phyloP scores from a whole-genome alignment of 1,284 basidiomycete genomes.

The Cutaneotrichosporon sp. region DNA sequence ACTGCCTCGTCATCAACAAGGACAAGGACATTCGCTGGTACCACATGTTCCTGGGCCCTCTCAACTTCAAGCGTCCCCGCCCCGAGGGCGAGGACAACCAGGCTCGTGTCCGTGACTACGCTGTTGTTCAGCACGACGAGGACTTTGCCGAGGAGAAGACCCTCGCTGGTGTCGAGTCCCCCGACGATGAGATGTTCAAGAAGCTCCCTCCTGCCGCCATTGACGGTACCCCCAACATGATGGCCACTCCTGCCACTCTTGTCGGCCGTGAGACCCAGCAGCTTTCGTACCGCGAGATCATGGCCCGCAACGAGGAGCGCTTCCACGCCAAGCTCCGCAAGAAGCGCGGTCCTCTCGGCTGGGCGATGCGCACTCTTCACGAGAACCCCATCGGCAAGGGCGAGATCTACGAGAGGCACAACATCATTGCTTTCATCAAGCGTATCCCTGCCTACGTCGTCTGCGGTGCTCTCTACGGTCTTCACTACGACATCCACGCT shows the following conservation, averaged over 20 bases:
- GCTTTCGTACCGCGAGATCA: conserved; percentile 31
- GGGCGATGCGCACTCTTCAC: conserved; percentile 45
- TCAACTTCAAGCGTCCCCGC: conserved; percentile 50
- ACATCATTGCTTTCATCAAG: conserved; percentile 34
- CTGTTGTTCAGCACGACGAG: conserved; percentile 45
- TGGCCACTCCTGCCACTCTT: conserved; percentile 3
- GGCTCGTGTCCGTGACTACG: conserved; percentile 21
- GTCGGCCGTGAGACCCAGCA: conserved; percentile 12
- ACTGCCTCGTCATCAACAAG: conserved; percentile 53
- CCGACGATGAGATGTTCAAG: conserved; percentile 18
- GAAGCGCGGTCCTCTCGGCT: conserved; percentile 37
- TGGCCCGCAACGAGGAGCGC: conserved; percentile 28
- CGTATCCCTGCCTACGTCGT: conserved; percentile 38
- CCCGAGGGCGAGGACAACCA: conserved; percentile 28
- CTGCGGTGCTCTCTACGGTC: conserved; percentile 36
- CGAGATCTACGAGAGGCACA: conserved; percentile 40
- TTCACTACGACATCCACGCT: conserved; percentile 50
- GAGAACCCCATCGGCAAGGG: conserved; percentile 38
- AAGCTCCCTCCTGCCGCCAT: conserved; percentile 33
- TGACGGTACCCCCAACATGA: conserved; percentile 8
- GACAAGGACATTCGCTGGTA: conserved; percentile 53
- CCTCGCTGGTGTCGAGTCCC: neutral
- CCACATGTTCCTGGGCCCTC: conserved; percentile 54
- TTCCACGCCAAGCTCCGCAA: conserved; percentile 41
- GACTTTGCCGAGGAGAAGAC: conserved; percentile 22